Conservation (phyloP, 106 monocot genomes). For the Amphibolis antarctica region DNA sequence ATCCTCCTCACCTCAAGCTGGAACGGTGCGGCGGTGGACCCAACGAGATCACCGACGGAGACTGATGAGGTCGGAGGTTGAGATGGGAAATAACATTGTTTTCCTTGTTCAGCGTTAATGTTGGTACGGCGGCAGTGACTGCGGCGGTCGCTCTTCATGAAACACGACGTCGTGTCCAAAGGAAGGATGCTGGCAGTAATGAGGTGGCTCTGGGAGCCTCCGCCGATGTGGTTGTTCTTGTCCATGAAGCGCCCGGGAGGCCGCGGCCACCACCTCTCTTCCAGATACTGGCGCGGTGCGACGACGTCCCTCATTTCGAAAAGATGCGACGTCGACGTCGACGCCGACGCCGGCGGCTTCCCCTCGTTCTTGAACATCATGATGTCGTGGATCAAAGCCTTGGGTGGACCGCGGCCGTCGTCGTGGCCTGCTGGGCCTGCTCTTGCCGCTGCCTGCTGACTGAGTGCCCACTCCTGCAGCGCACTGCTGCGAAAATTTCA, state of each 20-base stretch:
- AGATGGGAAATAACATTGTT: too few species aligned
- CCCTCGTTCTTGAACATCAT: slow-evolving; percentile 38
- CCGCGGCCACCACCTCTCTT: slow-evolving; percentile 8
- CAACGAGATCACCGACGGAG: too few species aligned
- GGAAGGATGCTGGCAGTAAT: too few species aligned
- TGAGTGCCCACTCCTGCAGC: slow-evolving; percentile 43
- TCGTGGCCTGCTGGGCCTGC: slow-evolving; percentile 3
- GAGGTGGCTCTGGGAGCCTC: too few species aligned
- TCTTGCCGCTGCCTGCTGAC: slow-evolving; percentile 25
- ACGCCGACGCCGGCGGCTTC: slow-evolving; percentile 31
- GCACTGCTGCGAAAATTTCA: slow-evolving; percentile 18
- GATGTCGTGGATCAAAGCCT: slow-evolving; percentile 42
- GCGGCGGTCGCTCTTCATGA: too few species aligned
- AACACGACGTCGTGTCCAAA: too few species aligned
- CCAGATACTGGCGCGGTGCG: slow-evolving; percentile 10
- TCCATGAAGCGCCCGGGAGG: background rate
- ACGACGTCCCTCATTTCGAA: slow-evolving; percentile 47
- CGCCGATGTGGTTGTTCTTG: too few species aligned
- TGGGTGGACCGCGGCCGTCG: slow-evolving; percentile 34
- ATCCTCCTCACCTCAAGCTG: background rate
- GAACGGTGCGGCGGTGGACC: too few species aligned
- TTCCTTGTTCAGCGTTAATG: too few species aligned
- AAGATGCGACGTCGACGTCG: slow-evolving; percentile 28
- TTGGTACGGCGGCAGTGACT: too few species aligned
- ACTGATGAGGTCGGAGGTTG: too few species aligned